phyloP scores from a whole-genome alignment of 169 alveolate species.

The Sarcocystis neurona region DNA sequence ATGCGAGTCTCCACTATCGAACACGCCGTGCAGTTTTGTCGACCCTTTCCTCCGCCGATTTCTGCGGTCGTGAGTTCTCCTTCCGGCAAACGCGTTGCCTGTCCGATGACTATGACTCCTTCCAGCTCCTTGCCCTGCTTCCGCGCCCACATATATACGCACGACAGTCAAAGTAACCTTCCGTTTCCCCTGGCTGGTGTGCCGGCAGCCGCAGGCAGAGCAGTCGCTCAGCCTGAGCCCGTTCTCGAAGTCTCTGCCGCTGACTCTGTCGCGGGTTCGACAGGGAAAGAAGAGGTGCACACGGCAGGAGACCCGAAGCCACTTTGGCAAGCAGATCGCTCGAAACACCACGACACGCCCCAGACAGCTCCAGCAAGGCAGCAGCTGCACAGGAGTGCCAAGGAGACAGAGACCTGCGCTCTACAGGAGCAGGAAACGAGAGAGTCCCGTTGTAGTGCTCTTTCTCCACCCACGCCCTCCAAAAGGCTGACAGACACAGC shows the following conservation, averaged over 20 bases:
- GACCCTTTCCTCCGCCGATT: constrained; percentile 29
- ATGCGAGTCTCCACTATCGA: constrained; percentile 72
- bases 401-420: too few species aligned
- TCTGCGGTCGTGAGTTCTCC: background rate
- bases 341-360: too few species aligned
- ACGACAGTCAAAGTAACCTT: background rate
- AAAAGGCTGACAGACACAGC: too few species aligned
- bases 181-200: background rate
- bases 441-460: too few species aligned
- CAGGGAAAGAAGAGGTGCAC: too few species aligned
- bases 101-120: constrained; percentile 17
- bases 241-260: background rate
- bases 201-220: background rate
- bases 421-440: too few species aligned
- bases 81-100: background rate
- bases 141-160: constrained; percentile 20
- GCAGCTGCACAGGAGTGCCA: too few species aligned
- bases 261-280: too few species aligned
- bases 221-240: background rate
- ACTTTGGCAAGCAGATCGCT: too few species aligned
- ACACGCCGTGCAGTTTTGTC: constrained; percentile 65
- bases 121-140: constrained; percentile 25
- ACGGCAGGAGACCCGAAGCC: too few species aligned
- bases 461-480: too few species aligned
- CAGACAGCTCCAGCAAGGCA: too few species aligned